Evolutionary conservation across 129 eudicot species (phyloP), one percentile per base, ranked within the genome.

Genomic region (Flaveria linearis): DNA sequence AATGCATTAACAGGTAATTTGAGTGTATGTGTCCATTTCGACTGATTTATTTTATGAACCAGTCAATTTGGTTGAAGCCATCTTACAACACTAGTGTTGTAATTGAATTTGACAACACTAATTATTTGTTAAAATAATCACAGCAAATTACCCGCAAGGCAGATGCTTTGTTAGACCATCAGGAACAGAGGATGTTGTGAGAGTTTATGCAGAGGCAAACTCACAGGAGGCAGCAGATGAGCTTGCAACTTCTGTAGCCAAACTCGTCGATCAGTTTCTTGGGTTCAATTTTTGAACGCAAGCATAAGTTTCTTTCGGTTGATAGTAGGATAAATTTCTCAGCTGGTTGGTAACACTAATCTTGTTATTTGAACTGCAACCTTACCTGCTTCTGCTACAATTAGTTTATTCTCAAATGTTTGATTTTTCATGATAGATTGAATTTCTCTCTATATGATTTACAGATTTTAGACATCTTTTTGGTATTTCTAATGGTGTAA

Each of bases 111-210:
- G 9, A 61, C 7, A 26, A 61, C 42, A 25, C 42, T 61, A 26
- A 61, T 61, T 63, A 15, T 63, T 2, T 63, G 7, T 58, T 63
- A 13, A 63, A 50, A 76, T 17, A 10, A 41, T 52, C 41, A 71
- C 86, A 92, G 98, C 77, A 30, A 92, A 90, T 58, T 86, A 84
- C 65, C 69, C 73, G 3, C 82, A 75, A 57, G 98, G 96, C 5
- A 85, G 98, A 79, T 90, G 98, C 72, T 92, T 92, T 85, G 86
- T 92, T 76, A 82, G 98, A 25, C 98, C 98, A 64, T 92, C 94
- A 9, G 94, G 96, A 77, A 92, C 96, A 43, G 98, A 92, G 81
- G 98, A 92, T 53, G 96, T 88, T 1, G 86, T 92, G 13, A 83
- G 98, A 83, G 93, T 92, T 10, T 92, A 92, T 70, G 96, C 98